Base-by-base conservation (phyloP, 176 grass and related monocot genomes). In the Phragmites australis region DNA sequence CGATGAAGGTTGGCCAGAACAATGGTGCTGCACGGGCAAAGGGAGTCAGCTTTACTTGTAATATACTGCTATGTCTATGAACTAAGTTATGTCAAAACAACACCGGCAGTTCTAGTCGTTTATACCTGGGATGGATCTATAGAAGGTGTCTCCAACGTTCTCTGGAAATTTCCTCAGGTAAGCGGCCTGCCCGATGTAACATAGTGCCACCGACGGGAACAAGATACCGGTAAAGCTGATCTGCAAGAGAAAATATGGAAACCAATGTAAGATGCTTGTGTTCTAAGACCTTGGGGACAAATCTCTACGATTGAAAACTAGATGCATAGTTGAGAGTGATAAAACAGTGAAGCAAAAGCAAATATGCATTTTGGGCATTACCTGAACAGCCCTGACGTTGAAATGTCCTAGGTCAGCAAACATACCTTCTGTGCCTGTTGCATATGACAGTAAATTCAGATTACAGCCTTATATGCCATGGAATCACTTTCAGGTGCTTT, bases 401-500 rank as follows among this genome's bases (percentile, higher is more conserved):
- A 97, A 97, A 75, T 97, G 94, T 5, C 94, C 85, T 52, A 97
- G 80, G 77, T 97, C 92, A 65, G 94, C 94, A 89, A 87, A 94
- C 87, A 97, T 88, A 7, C 89, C 92, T 86, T 97, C 94, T 9
- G 91, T 93, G 61, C 94, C 89, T 97, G 76, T 88, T 59, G 9
- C 48, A 69, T 59, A 62, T 47, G 81, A 59, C 53, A 54, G 3
- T 0, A 6, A 19, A 71, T 82, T 84, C 43, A 75, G 75, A 82
- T 65, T 45, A 23, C 74, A 65, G 34, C 1, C 58, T 77, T 45
- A 25, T 68, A 58, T 26, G 5, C 49, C 63, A 60, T 19, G n/a
- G n/a, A n/a, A n/a, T n/a, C n/a, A n/a, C n/a, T n/a, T n/a, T n/a
- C 46, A 62, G 54, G n/a, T 81, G 44, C 57, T 49, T 6, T 65